Conservation (phyloP, 257 asterid genomes). For the Echites panduratus region DNA sequence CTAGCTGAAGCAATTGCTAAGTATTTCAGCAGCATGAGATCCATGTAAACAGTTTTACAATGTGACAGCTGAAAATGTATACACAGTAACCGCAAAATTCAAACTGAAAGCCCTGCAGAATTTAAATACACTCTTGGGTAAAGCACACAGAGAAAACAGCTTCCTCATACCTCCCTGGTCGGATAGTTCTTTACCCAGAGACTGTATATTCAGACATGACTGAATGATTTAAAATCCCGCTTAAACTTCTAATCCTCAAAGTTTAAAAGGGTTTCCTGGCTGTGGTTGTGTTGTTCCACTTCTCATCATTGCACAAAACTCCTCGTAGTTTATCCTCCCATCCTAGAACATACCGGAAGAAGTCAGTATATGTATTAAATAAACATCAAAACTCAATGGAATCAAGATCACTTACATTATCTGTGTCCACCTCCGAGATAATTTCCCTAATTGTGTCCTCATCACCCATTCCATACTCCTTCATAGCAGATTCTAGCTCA, state of each 20-base stretch:
- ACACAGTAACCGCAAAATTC: constrained; percentile 6
- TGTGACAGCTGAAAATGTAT: background rate
- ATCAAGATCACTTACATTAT: constrained; percentile 53
- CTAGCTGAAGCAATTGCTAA: background rate
- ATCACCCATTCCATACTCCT: constrained; percentile 79
- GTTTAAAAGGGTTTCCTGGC: constrained; percentile 2
- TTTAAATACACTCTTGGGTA: background rate
- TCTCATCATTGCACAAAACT: constrained; percentile 94
- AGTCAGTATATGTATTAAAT: background rate
- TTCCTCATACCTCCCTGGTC: background rate
- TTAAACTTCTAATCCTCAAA: background rate
- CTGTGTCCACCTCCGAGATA: constrained; percentile 81
- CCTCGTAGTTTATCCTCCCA: constrained; percentile 83
- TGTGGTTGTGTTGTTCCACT: constrained; percentile 58
- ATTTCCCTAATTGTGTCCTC: constrained; percentile 71
- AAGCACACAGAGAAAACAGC: background rate
- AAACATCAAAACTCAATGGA: background rate
- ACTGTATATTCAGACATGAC: background rate
- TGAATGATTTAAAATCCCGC: background rate
- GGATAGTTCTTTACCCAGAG: background rate
- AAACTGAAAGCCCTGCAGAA: constrained; percentile 7
- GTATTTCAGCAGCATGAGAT: background rate
- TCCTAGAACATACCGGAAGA: constrained; percentile 32
- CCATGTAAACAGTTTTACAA: background rate
- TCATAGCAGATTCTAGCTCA: constrained; percentile 77